Evolutionary conservation across 2,329 filamentous ascomycete species (phyloP).

Genomic region (Cryphonectria parasitica): DNA sequence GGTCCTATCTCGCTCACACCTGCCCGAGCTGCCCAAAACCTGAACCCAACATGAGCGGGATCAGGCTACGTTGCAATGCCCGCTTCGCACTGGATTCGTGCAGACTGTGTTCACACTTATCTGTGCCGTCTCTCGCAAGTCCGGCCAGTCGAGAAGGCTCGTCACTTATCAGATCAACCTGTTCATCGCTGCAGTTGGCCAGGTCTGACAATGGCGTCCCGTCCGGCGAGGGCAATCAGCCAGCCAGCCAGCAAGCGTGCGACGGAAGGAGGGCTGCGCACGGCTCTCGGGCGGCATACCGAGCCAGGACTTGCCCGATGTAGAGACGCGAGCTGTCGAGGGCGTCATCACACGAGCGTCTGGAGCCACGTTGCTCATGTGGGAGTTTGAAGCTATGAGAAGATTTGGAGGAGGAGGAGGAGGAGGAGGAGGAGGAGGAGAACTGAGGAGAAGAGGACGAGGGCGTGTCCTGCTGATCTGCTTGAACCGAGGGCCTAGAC

Average conservation of each 20-base stretch:
- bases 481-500: not conserved
- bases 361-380: not conserved
- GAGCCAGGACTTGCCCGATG: constrained; percentile 28
- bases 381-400: constrained; percentile 3
- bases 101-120: constrained; percentile 24
- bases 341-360: constrained; percentile 13
- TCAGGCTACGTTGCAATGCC: not conserved
- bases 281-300: constrained; percentile 29
- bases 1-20: constrained; percentile 4
- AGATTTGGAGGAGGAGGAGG: not conserved
- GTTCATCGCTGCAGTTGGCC: not conserved
- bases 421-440: not conserved
- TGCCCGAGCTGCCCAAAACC: constrained; percentile 5
- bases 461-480: not conserved
- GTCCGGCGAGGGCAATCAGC: constrained; percentile 12
- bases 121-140: constrained; percentile 6
- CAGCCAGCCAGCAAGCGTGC: constrained; percentile 4
- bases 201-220: constrained; percentile 6
- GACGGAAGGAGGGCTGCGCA: constrained; percentile 5
- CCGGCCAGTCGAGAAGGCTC: not conserved
- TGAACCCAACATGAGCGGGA: not conserved
- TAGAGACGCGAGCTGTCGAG: constrained; percentile 15
- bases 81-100: constrained; percentile 19
- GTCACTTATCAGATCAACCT: not conserved
- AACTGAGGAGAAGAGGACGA: not conserved